phyloP scores from a whole-genome alignment of 2,329 filamentous ascomycete species.

The Hypoxylon rubiginosum region DNA sequence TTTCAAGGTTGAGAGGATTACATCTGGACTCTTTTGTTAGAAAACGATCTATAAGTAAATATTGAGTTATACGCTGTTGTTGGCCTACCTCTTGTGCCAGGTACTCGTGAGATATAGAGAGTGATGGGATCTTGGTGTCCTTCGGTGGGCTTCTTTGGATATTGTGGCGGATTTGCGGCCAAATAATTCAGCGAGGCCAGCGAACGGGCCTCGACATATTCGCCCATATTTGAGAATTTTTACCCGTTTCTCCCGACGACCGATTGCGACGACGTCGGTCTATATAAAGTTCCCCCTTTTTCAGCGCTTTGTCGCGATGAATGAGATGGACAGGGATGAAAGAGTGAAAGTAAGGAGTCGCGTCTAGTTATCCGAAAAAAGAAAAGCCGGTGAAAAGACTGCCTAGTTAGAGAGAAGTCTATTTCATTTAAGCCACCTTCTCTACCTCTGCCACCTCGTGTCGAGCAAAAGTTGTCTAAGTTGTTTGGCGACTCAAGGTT shows the following conservation, averaged over 20 bases:
- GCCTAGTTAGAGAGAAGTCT: conserved; percentile 21
- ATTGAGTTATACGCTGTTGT: conserved; percentile 16
- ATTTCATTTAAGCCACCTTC: conserved; percentile 7
- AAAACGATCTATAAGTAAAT: conserved; percentile 36
- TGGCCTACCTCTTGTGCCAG: conserved; percentile 83
- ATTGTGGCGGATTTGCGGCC: conserved; percentile 87
- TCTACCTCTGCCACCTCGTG: conserved; percentile 9
- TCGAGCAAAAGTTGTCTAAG: conserved; percentile 8
- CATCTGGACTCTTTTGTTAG: conserved; percentile 68
- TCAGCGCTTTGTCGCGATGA: conserved; percentile 8
- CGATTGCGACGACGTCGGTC: conserved; percentile 7
- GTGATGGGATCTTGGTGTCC: conserved; percentile 77
- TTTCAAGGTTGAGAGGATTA: conserved; percentile 92
- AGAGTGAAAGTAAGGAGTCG: conserved; percentile 15
- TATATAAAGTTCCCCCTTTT: conserved; percentile 8
- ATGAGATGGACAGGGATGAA: conserved; percentile 27
- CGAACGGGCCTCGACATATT: conserved; percentile 82
- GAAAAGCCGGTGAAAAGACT: conserved; percentile 1
- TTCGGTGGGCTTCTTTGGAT: conserved; percentile 82
- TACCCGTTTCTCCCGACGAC: not conserved
- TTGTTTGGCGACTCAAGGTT: conserved; percentile 21
- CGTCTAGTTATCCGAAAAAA: conserved; percentile 9
- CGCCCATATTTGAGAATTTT: conserved; percentile 48
- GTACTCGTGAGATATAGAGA: conserved; percentile 93
- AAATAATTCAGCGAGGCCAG: conserved; percentile 83